Evolutionary conservation across 805 yeast species (phyloP), one percentile per base, ranked within the genome.

Genomic region (Candida loeiensis): DNA sequence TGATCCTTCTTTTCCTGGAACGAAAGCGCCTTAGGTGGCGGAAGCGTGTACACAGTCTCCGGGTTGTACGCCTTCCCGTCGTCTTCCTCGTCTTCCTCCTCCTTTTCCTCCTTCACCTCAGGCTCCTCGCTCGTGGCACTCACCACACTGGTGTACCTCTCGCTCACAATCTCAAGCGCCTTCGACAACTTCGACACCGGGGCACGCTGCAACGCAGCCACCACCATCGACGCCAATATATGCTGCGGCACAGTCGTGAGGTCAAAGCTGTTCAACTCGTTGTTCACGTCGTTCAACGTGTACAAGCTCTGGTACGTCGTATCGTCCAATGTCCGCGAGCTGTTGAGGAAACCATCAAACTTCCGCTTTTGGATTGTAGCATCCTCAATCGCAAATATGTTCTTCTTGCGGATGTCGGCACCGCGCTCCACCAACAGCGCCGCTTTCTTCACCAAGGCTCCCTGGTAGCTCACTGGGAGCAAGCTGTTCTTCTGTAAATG

Each of bases 181-280:
- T 78, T 75, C 12, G 77, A 67, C 18, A 91, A 66, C 43, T 71
- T 74, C 3, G 66, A 66, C 0, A 72, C 63, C 36, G 76, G 74
- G 0, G 77, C 76, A 31, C 73, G 73, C 13, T 71, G 65, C 41
- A 93, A 66, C 0, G 95, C 88, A 1, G 77, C 74, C 41, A 77
- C 65, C 12, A 82, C 86, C 73, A 82, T 81, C 33, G 76, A 73
- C 16, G 73, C 73, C 41, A 89, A 73, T 1, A 83, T 69, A 37
- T 79, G 77, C 16, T 74, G 74, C 4, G 93, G 83, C 6, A 93
- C 64, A 7, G 76, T 64, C 2, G 86, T 71, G 40, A 87, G 76
- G 56, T 91, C 91, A 54, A 87, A 83, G 27, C 73, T 72, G 22
- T 78, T 73, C 43, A 86, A 64, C 36, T 81, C 80, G 53, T 82